Evolutionary conservation across 768 basidiomycete species (phyloP), one percentile per base, ranked within the genome.

Genomic region (Russula compacta): DNA sequence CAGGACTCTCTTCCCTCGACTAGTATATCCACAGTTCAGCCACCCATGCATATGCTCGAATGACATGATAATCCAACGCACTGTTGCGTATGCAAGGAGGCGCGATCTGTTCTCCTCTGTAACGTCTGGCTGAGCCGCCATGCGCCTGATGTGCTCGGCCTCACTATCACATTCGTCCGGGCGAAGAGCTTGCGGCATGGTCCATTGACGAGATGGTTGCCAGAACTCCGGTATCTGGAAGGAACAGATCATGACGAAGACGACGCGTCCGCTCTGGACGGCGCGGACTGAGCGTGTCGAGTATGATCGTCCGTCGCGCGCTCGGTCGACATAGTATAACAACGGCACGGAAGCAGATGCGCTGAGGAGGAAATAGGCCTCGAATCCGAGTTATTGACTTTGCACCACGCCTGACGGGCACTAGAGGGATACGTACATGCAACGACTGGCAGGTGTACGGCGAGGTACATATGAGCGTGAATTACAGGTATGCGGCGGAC

Each of bases 361-460:
- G 63, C 85, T 84, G 32, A 83, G 78, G 33, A 92, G 75, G 70
- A 93, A 93, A 67, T 93, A 93, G 66, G 87, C 90, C 88, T 92
- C 69, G 44, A 19, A 17, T 8, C 33, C 21, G 17, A 3, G 46
- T 39, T 51, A 58, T 53, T 40, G 17, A n/a, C 36, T 15, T 40
- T 40, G 12, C 11, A 17, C 39, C 17, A 33, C 24, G 44, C 32
- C 10, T 7, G n/a, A 19, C 6, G 39, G 8, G 24, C 6, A 17
- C 8, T 17, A 32, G 24, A 35, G 35, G 4, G 40, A 42, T 14
- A 73, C 85, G 64, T 71, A 90, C 88, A 74, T 90, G 88, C 44
- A 86, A 67, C 42, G 86, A 89, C 87, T 87, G 59, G 40, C 49
- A 24, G 46, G 32, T 8, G 33, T 1, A 40, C 24, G 6, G 39